Conservation (phyloP, 306 rosid genomes). For the Begonia fuchsioides region DNA sequence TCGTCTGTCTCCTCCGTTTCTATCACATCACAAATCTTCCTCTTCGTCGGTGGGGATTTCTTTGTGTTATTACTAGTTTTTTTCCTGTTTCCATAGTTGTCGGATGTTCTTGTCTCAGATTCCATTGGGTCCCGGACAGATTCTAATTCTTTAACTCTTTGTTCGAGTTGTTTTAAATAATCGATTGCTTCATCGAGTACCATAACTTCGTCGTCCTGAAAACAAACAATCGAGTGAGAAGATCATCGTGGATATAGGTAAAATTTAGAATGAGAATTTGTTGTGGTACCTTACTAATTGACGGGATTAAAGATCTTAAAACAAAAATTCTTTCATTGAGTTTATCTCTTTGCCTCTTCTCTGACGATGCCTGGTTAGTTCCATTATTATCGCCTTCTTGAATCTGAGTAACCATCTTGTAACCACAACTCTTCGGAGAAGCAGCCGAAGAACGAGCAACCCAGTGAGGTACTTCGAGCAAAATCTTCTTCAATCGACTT, state of each 20-base stretch:
- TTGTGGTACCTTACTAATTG: constrained; percentile 47
- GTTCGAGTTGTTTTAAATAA: constrained; percentile 57
- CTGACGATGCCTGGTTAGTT: constrained; percentile 48
- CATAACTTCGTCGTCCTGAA: constrained; percentile 70
- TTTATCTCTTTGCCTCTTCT: constrained; percentile 60
- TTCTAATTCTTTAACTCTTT: constrained; percentile 51
- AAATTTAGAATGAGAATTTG: neutral
- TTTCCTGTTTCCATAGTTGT: constrained; percentile 14
- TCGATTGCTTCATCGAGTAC: constrained; percentile 66
- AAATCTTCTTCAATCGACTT: constrained; percentile 46
- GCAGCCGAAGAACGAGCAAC: constrained; percentile 27
- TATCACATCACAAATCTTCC: constrained; percentile 45
- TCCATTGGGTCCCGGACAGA: constrained; percentile 20
- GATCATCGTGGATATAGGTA: neutral
- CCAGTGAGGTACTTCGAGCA: constrained; percentile 65
- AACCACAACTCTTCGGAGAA: constrained; percentile 42
- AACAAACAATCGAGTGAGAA: neutral
- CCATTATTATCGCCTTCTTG: constrained; percentile 50
- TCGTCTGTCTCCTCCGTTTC: constrained; percentile 12
- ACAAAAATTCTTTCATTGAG: constrained; percentile 54
- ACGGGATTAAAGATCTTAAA: constrained; percentile 62
- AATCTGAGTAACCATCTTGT: constrained; percentile 43
- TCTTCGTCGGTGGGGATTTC: constrained; percentile 32
- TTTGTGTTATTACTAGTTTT: constrained; percentile 15
- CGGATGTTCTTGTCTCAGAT: constrained; percentile 29